Percentiles rank a stretch among this genome's conserved stretches.
phyloP scores from a whole-genome alignment of 768 basidiomycete genomes.

The Lactifluus hygrophoroides region DNA sequence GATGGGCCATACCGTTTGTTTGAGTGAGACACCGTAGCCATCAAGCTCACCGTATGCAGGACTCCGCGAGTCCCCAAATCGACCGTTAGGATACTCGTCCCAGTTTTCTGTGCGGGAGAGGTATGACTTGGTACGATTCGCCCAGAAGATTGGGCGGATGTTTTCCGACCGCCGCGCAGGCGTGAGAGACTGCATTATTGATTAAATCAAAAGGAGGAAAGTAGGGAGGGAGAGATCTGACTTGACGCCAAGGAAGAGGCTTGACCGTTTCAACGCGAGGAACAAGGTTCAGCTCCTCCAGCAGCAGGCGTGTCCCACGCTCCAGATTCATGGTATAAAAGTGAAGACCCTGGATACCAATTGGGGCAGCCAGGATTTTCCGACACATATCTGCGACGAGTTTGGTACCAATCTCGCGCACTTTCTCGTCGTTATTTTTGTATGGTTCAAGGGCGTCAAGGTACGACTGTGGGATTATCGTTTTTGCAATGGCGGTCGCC shows the following conservation, averaged over 20 bases:
- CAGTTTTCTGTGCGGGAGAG: slow-evolving; percentile 95
- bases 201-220: slow-evolving; percentile 14
- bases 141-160: slow-evolving; percentile 99
- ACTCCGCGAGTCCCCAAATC: slow-evolving; percentile 94
- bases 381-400: slow-evolving; percentile 93
- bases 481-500: slow-evolving; percentile 63
- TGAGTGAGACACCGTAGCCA: slow-evolving; percentile 90
- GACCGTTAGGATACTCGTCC: slow-evolving; percentile 99
- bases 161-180: slow-evolving; percentile 84
- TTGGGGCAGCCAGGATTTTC: slow-evolving; percentile 65
- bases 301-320: slow-evolving; percentile 89
- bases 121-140: slow-evolving; percentile 92
- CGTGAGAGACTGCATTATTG: slow-evolving; percentile 63
- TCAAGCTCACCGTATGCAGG: slow-evolving; percentile 98
- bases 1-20: slow-evolving; percentile 58
- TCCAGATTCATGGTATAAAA: slow-evolving; percentile 98
- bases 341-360: slow-evolving; percentile 85
- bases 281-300: slow-evolving; percentile 86
- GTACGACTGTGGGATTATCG: slow-evolving; percentile 65
- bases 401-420: slow-evolving; percentile 86
- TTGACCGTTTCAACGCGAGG: slow-evolving; percentile 86
- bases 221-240: slow-evolving; percentile 27
- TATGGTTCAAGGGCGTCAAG: slow-evolving; percentile 74
- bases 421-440: slow-evolving; percentile 89
- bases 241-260: slow-evolving; percentile 96